Conservation (phyloP, 495 filamentous ascomycete species). For the Trichoderma erinaceum region DNA sequence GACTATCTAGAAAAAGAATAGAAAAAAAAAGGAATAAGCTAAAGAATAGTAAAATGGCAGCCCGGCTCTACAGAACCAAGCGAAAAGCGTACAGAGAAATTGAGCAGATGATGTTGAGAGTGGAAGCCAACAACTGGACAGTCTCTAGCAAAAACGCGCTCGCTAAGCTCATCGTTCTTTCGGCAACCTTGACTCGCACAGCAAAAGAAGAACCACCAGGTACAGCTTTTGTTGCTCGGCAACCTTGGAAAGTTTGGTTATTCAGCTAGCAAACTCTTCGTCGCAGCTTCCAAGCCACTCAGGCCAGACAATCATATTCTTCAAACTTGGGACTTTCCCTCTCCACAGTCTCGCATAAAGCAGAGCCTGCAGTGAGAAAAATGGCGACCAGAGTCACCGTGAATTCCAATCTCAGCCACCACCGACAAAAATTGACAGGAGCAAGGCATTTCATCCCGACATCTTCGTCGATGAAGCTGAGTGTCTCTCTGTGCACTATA, state of each 20-base stretch:
- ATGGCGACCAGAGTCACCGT: not conserved
- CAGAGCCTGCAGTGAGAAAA: constrained; percentile 44
- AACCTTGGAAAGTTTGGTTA: not conserved
- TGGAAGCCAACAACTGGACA: no score
- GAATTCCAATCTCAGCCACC: not conserved
- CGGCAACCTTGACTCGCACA: not conserved
- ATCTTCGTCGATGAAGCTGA: not conserved
- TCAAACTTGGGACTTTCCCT: constrained; percentile 23
- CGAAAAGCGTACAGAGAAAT: no score
- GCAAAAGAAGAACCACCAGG: not conserved
- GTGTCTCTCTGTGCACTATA: not conserved
- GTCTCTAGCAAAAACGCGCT: not conserved
- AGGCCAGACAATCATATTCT: not conserved
- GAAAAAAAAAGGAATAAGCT: not conserved
- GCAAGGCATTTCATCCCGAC: not conserved
- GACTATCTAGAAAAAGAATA: not conserved
- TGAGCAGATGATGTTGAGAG: no score
- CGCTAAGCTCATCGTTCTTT: not conserved
- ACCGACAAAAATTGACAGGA: not conserved
- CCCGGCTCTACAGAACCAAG: no score
- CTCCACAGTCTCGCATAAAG: constrained; percentile 37
- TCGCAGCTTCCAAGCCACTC: not conserved
- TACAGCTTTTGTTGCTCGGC: not conserved
- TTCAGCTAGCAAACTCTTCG: not conserved
- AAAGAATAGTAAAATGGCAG: no score